phyloP scores from a whole-genome alignment of 1,284 basidiomycete genomes.

The Ustilago nuda region DNA sequence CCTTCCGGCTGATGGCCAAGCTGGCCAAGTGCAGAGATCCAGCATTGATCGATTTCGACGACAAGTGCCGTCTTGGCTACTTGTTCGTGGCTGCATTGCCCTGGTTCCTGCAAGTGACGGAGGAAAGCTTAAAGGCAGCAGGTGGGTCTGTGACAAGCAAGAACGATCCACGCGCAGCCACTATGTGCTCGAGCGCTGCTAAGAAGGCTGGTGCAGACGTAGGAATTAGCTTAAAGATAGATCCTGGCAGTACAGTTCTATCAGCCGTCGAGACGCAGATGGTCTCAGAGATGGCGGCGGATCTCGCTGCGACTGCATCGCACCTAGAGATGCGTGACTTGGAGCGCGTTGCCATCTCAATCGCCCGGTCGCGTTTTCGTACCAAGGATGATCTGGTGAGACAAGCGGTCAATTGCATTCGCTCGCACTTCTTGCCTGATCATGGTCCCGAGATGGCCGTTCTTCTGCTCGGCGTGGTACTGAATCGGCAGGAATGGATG shows the following conservation, averaged over 20 bases:
- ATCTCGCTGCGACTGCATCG: conserved; percentile 80
- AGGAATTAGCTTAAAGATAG: not conserved
- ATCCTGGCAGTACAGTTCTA: conserved; percentile 35
- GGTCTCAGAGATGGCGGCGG: conserved; percentile 79
- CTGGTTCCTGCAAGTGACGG: conserved; percentile 86
- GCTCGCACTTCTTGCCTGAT: conserved; percentile 79
- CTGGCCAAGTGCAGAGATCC: conserved; percentile 77
- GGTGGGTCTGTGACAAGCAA: conserved; percentile 33
- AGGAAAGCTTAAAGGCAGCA: conserved; percentile 61
- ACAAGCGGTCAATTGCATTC: conserved; percentile 84
- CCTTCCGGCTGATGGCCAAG: conserved; percentile 78
- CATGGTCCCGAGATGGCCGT: conserved; percentile 81
- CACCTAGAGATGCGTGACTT: conserved; percentile 80
- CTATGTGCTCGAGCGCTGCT: conserved; percentile 11
- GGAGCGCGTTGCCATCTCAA: conserved; percentile 86
- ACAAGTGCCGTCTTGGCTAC: conserved; percentile 77
- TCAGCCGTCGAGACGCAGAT: conserved; percentile 75
- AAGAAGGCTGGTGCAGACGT: conserved; percentile 19
- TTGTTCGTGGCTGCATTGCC: conserved; percentile 87
- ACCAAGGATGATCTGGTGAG: conserved; percentile 93
- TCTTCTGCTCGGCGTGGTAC: conserved; percentile 83
- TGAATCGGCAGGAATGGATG: conserved; percentile 86
- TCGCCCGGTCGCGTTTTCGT: conserved; percentile 86
- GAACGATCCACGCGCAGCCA: conserved; percentile 29
- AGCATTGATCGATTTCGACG: conserved; percentile 79